Conservation (phyloP, 2,329 filamentous ascomycete species). For the Ceratocystis diversiconidia region DNA sequence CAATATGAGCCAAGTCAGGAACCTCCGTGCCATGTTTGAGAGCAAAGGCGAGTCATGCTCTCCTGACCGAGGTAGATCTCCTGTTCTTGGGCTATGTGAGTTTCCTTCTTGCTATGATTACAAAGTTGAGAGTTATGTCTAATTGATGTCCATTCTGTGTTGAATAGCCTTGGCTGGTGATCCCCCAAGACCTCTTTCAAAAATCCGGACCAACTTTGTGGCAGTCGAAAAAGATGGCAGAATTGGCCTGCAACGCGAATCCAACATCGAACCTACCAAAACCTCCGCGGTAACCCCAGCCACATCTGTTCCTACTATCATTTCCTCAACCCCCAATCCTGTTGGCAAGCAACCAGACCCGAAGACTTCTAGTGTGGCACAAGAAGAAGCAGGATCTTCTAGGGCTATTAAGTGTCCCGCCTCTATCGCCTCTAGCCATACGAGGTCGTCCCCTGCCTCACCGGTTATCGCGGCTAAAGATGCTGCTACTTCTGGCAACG, state of each 20-base stretch:
- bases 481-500: background rate
- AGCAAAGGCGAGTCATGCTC: conserved; percentile 42
- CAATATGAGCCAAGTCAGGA: conserved; percentile 54
- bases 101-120: conserved; percentile 20
- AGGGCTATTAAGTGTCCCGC: background rate
- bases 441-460: background rate
- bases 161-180: conserved; percentile 22
- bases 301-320: background rate
- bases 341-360: background rate
- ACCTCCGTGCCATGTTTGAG: conserved; percentile 70
- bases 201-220: conserved; percentile 62
- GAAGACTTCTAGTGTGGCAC: background rate
- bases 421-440: background rate
- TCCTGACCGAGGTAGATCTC: conserved; percentile 56
- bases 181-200: conserved; percentile 54
- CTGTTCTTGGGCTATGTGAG: conserved; percentile 36
- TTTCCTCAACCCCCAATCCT: background rate
- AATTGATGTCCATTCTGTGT: conserved; percentile 16
- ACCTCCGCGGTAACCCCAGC: conserved; percentile 19
- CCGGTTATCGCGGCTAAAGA: background rate
- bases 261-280: conserved; percentile 29
- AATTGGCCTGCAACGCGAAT: conserved; percentile 36
- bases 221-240: conserved; percentile 53
- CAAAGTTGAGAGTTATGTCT: background rate
- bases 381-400: background rate